These are phyloP conservation scores for Cucumis melo DNA, from an alignment of 306 rosid species.

Conservation along the genomic window DNA sequence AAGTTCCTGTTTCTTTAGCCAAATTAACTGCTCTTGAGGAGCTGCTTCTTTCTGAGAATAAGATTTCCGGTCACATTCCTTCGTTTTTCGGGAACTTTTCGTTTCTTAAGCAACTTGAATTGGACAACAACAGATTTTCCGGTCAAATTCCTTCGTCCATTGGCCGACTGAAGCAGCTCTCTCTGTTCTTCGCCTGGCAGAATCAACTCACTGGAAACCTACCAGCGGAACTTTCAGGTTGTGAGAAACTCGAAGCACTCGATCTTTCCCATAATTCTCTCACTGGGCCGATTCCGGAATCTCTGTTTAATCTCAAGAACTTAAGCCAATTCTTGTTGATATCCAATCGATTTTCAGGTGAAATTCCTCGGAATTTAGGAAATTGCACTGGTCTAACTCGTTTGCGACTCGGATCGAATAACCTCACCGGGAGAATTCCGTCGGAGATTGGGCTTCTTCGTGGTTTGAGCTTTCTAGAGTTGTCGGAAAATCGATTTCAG, in stretches of 20 bases:
- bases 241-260: conserved; percentile 77
- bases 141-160: conserved; percentile 65
- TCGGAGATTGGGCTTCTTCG: conserved; percentile 47
- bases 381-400: conserved; percentile 58
- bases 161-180: conserved; percentile 64
- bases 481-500: conserved; percentile 52
- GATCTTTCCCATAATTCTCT: conserved; percentile 83
- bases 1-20: conserved; percentile 42
- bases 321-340: conserved; percentile 67
- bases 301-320: conserved; percentile 67
- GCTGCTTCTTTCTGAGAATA: conserved; percentile 59
- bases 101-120: conserved; percentile 60
- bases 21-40: conserved; percentile 53
- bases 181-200: conserved; percentile 83
- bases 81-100: conserved; percentile 60
- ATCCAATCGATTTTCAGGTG: conserved; percentile 72
- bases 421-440: conserved; percentile 65
- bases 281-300: conserved; percentile 52
- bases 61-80: conserved; percentile 63
- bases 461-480: conserved; percentile 63
- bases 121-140: conserved; percentile 74
- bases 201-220: conserved; percentile 68
- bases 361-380: conserved; percentile 64
- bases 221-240: conserved; percentile 57
- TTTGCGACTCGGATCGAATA: conserved; percentile 76